Evolutionary conservation across 208 protist species (phyloP), one percentile per base, ranked within the genome.

Genomic region (Leishmania turanica): DNA sequence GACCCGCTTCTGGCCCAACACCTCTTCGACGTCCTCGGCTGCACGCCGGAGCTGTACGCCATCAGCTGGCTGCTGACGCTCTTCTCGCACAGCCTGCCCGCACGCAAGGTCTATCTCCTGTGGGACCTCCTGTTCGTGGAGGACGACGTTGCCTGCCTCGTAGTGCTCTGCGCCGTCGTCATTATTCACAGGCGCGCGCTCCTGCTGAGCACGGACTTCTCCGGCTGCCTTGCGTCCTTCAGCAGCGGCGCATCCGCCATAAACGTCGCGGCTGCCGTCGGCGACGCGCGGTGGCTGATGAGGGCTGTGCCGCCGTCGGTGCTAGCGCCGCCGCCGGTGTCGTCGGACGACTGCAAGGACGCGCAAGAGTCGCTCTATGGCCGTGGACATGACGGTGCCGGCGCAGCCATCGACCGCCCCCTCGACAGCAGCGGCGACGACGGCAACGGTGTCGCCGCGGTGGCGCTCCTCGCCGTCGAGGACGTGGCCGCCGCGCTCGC

Each of bases 41-140:
- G 97, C 78, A 84, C 83, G 6, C 91, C 97, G 15, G 92, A 99
- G 65, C 87, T 99, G 13, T 99, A 98, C 85, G 97, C 98, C n/a
- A 98, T 99, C 51, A 87, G 94, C 73, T 99, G 98, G 98, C 93
- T 99, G 66, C 91, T 99, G 6, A 98, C 98, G 2, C 86, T 98
- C 51, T 91, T 98, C 76, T 90, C 94, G 37, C 95, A 99, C 81
- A 84, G 90, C 34, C 83, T 98, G 64, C 95, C 98, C 2, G 70
- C 97, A 1, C 90, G 94, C n/a, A 98, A 98, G 77, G 92, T 99
- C 17, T 96, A 88, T 72, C 81, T 89, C 3, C 62, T 99, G 56
- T 99, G 98, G 97, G 98, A 99, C 81, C 92, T 92, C 27, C 76
- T 99, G 7, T 83, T 99, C 49, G 56, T 92, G 7, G 49, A 78